Evolutionary conservation across 1,284 basidiomycete genomes (phyloP).

Genomic region (Ustilago tritici): DNA sequence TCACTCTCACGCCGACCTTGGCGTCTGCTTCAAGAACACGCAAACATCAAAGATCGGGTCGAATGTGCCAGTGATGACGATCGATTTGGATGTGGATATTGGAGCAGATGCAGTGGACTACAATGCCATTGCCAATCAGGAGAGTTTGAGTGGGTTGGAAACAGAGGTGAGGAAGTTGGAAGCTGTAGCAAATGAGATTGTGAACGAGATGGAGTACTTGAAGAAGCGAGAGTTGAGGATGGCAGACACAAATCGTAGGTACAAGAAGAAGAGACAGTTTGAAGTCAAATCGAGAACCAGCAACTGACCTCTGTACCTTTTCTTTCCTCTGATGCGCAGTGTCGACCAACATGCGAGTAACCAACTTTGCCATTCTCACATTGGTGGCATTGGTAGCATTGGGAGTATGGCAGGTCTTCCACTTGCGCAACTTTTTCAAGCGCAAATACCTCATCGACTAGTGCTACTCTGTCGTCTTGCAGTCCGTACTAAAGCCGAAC

Average conservation of each 20-base stretch:
- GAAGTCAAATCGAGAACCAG: too few relatives aligned
- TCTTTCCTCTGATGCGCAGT: constrained; percentile 72
- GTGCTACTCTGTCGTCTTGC: not conserved
- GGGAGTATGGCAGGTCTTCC: constrained; percentile 93
- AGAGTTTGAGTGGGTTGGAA: constrained; percentile 92
- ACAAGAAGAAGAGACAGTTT: not conserved
- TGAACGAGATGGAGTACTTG: constrained; percentile 92
- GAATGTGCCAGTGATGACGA: constrained; percentile 11
- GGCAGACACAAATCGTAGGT: constrained; percentile 89
- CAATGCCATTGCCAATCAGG: constrained; percentile 98
- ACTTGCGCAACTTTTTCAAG: constrained; percentile 93
- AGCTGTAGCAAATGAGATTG: constrained; percentile 90
- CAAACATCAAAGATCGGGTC: not conserved
- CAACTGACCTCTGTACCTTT: not conserved
- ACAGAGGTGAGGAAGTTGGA: constrained; percentile 98
- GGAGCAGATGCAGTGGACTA: constrained; percentile 98
- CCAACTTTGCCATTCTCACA: constrained; percentile 91
- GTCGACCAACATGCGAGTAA: constrained; percentile 90
- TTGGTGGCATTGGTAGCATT: constrained; percentile 83
- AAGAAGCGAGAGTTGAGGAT: constrained; percentile 89
- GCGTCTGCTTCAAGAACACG: constrained; percentile 88
- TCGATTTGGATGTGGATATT: constrained; percentile 97
- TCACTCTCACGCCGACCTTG: constrained; percentile 91
- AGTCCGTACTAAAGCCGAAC: not conserved
- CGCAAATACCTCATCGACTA: constrained; percentile 96